phyloP scores from a whole-genome alignment of 2,329 filamentous ascomycete species.

The Didymella keratinophila region DNA sequence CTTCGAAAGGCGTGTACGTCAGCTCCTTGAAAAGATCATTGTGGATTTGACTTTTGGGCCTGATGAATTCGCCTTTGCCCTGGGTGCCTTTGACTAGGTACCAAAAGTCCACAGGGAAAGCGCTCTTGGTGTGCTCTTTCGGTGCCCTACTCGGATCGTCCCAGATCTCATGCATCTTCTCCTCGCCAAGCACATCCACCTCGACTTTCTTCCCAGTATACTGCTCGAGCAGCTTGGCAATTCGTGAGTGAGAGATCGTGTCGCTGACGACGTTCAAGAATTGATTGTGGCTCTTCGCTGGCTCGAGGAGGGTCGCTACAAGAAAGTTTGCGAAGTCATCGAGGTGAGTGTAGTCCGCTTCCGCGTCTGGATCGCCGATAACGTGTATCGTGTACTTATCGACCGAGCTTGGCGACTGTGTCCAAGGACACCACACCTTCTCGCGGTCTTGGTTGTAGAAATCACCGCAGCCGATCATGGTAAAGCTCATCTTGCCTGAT shows the following conservation, averaged over 20 bases:
- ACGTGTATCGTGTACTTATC: constrained; percentile 33
- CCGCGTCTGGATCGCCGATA: constrained; percentile 32
- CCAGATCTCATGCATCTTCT: constrained; percentile 31
- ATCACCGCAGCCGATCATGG: constrained; percentile 42
- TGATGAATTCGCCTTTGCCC: constrained; percentile 14
- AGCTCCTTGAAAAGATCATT: constrained; percentile 5
- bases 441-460: constrained; percentile 44
- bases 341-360: constrained; percentile 35
- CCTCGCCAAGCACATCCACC: not conserved
- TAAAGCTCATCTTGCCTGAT: constrained; percentile 39
- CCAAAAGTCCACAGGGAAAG: constrained; percentile 18
- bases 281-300: constrained; percentile 31
- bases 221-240: constrained; percentile 15
- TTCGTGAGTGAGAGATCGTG: constrained; percentile 31
- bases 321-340: constrained; percentile 39
- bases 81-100: constrained; percentile 21
- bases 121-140: constrained; percentile 7
- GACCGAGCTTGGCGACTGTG: constrained; percentile 20
- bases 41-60: constrained; percentile 17
- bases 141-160: constrained; percentile 4
- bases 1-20: not conserved
- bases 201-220: not conserved
- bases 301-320: constrained; percentile 32
- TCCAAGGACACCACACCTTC: constrained; percentile 38
- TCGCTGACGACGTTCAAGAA: constrained; percentile 37